These are phyloP conservation scores for Polygonum maritimum DNA, from an alignment of 148 eudicot species.

Conservation along the genomic window DNA sequence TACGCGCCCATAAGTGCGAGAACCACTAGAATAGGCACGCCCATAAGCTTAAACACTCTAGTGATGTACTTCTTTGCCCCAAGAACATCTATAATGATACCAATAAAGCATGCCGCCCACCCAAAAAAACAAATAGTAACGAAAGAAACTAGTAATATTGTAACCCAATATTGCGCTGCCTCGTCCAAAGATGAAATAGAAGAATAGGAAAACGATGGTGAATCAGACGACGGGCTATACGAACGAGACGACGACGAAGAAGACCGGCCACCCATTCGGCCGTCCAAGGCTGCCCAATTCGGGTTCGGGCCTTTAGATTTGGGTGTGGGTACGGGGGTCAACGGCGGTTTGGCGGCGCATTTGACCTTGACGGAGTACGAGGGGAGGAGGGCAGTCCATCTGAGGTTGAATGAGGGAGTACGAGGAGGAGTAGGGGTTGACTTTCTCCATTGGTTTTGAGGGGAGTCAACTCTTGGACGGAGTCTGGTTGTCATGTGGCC, in stretches of 20 bases:
- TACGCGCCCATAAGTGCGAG: background rate
- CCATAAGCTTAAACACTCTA: too few relatives aligned
- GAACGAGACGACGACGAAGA: background rate
- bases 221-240: background rate
- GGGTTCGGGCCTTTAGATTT: constrained; percentile 6
- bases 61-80: too few relatives aligned
- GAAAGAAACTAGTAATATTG: too few relatives aligned
- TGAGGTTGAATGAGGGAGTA: background rate
- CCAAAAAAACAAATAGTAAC: too few relatives aligned
- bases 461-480: background rate
- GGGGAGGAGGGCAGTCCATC: background rate
- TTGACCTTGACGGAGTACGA: constrained; percentile 6
- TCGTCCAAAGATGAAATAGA: constrained; percentile 29
- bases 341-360: constrained; percentile 15
- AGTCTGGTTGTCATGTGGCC: background rate
- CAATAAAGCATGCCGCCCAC: too few relatives aligned
- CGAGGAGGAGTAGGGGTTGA: background rate
- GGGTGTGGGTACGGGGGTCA: background rate
- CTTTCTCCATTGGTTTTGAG: background rate
- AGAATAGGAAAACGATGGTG: background rate
- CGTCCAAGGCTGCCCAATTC: constrained; percentile 64
- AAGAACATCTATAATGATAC: too few relatives aligned
- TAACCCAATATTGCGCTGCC: too few relatives aligned
- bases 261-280: constrained; percentile 40
- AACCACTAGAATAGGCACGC: background rate